Evolutionary conservation across 2,329 filamentous ascomycete species (phyloP).

Genomic region (Penicillium oxalicum): DNA sequence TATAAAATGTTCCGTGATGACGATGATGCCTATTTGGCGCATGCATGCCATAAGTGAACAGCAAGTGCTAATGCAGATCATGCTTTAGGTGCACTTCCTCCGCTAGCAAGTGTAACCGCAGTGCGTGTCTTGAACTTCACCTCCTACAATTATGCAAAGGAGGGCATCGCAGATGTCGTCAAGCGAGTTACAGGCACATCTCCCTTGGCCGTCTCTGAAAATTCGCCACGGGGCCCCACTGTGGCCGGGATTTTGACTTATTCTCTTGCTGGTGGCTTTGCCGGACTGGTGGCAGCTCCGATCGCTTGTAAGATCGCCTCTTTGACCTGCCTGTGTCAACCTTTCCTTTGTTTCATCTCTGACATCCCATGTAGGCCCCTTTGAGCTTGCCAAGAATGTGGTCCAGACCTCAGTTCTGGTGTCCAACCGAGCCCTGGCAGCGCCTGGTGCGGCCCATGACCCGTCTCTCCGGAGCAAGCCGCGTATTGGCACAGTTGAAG

Average conservation of each 20-base stretch:
- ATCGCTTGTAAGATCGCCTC: constrained; percentile 37
- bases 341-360: not conserved
- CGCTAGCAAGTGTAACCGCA: constrained; percentile 41
- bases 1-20: no score
- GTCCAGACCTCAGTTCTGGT: constrained; percentile 46
- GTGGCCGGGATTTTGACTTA: constrained; percentile 40
- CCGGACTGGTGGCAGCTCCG: constrained; percentile 38
- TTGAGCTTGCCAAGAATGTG: constrained; percentile 46
- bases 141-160: constrained; percentile 41
- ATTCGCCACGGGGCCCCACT: constrained; percentile 38
- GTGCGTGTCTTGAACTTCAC: constrained; percentile 43
- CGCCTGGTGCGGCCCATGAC: constrained; percentile 30
- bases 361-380: constrained; percentile 32
- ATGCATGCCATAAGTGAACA: no score
- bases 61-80: not conserved
- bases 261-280: constrained; percentile 37
- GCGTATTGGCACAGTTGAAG: constrained; percentile 38
- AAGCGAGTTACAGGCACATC: constrained; percentile 38
- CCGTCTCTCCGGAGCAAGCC: constrained; percentile 33
- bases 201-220: constrained; percentile 38
- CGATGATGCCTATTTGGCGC: no score
- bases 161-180: constrained; percentile 35
- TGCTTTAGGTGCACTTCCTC: constrained; percentile 38
- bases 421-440: constrained; percentile 36
- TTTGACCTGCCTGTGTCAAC: not conserved